Evolutionary conservation across 2,329 filamentous ascomycete species (phyloP).

Genomic region (Tolypocladium ophioglossoides): DNA sequence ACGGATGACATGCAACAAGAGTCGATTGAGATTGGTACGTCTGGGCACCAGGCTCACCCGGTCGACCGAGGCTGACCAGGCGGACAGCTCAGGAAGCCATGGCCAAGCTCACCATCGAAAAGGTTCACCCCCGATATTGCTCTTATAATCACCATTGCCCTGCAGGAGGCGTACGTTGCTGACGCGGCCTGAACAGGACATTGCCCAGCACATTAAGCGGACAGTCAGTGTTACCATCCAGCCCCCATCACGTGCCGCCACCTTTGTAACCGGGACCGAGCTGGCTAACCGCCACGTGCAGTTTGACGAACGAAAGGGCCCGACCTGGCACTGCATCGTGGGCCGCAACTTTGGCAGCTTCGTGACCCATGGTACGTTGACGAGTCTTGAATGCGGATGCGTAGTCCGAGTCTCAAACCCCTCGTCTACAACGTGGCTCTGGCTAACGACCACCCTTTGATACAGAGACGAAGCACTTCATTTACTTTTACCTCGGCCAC

Average conservation of each 20-base stretch:
- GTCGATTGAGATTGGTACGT: slow-evolving; percentile 88
- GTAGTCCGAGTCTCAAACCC: background rate
- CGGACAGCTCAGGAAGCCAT: slow-evolving; percentile 49
- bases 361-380: slow-evolving; percentile 77
- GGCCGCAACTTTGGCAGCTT: slow-evolving; percentile 98
- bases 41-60: slow-evolving; percentile 1
- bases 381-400: background rate
- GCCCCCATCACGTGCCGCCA: background rate
- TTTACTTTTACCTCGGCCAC: slow-evolving; percentile 99
- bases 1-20: slow-evolving; percentile 96
- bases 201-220: slow-evolving; percentile 91
- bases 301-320: slow-evolving; percentile 95
- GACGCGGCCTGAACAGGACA: slow-evolving; percentile 53
- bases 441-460: background rate
- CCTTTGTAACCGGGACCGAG: background rate
- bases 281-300: slow-evolving; percentile 23
- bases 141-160: background rate
- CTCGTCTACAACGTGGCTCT: background rate
- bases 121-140: slow-evolving; percentile 29
- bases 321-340: slow-evolving; percentile 99
- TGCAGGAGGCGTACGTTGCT: slow-evolving; percentile 6
- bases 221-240: slow-evolving; percentile 45
- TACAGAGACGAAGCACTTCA: slow-evolving; percentile 97
- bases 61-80: slow-evolving; percentile 13
- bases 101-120: slow-evolving; percentile 52